A percentile compares a stretch with the other conserved stretches of the same genome.
Conservation (phyloP, 2,329 filamentous ascomycete species). For the Tolypocladium nubicola region DNA sequence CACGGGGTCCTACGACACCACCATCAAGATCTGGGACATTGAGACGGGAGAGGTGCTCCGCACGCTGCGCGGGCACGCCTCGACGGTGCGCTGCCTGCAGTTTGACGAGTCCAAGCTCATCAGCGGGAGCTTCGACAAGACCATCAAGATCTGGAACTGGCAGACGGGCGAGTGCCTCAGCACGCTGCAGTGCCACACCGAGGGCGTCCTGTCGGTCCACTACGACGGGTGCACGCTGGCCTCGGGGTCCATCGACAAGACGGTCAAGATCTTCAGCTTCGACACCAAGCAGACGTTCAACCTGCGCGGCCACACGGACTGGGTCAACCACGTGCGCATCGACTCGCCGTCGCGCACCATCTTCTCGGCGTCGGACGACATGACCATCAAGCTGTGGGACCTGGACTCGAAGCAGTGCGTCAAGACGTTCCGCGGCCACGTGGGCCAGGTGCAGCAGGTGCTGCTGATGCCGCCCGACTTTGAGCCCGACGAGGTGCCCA, state of each 20-base stretch:
- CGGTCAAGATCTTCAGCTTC: conserved; percentile 89
- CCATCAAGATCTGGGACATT: conserved; percentile 93
- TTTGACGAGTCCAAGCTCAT: conserved; percentile 90
- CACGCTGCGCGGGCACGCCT: conserved; percentile 74
- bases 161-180: conserved; percentile 78
- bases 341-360: conserved; percentile 75
- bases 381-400: conserved; percentile 87
- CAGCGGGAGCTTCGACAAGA: conserved; percentile 79
- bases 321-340: conserved; percentile 92
- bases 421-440: conserved; percentile 72
- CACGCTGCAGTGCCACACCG: conserved; percentile 67
- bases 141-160: conserved; percentile 95
- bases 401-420: conserved; percentile 75
- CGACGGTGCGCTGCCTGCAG: conserved; percentile 78
- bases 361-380: conserved; percentile 88
- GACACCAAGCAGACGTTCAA: conserved; percentile 70
- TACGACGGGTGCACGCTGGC: conserved; percentile 78
- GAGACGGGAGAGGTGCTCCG: conserved; percentile 77
- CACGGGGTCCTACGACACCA: conserved; percentile 89
- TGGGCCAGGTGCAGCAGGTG: conserved; percentile 91
- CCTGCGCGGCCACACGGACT: conserved; percentile 78
- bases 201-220: conserved; percentile 78
- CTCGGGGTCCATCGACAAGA: conserved; percentile 81
- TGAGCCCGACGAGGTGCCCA: conserved; percentile 62
- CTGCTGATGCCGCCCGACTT: conserved; percentile 77